phyloP scores from a whole-genome alignment of 768 basidiomycete genomes.

The Tricholoma sp. region DNA sequence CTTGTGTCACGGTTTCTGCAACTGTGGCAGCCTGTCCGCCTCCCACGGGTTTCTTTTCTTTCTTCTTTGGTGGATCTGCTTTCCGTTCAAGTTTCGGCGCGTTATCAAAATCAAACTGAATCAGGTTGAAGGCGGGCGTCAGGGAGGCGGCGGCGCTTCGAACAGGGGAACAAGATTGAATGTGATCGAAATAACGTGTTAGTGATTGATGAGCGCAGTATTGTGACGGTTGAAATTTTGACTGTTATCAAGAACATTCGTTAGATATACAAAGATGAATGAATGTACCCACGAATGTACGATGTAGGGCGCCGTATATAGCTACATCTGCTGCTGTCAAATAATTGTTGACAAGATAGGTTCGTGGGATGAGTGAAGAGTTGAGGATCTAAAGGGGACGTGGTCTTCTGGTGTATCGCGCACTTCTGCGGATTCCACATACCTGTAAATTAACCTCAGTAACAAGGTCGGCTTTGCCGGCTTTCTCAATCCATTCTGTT shows the following conservation, averaged over 20 bases:
- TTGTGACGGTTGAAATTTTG: constrained; percentile 62
- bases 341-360: constrained; percentile 81
- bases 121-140: constrained; percentile 46
- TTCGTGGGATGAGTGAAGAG: constrained; percentile 63
- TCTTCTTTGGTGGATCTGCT: constrained; percentile 70
- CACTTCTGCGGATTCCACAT: not conserved
- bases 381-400: constrained; percentile 57
- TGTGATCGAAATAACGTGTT: constrained; percentile 93
- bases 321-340: constrained; percentile 89
- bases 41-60: constrained; percentile 48
- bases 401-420: not conserved
- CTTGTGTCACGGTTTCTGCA: constrained; percentile 17
- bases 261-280: not conserved
- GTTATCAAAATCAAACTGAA: constrained; percentile 68
- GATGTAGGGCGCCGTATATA: constrained; percentile 85
- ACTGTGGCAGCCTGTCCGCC: constrained; percentile 26
- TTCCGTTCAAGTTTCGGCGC: constrained; percentile 75
- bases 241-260: constrained; percentile 33
- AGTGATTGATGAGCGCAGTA: constrained; percentile 78
- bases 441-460: constrained; percentile 50
- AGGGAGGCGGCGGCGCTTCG: constrained; percentile 47
- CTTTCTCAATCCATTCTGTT: constrained; percentile 64
- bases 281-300: constrained; percentile 58
- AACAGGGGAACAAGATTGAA: constrained; percentile 70
- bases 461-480: constrained; percentile 43